Evolutionary conservation across 108 stramenopile species (phyloP), one percentile per base, ranked within the genome.

Genomic region (Epipyxis sp.): DNA sequence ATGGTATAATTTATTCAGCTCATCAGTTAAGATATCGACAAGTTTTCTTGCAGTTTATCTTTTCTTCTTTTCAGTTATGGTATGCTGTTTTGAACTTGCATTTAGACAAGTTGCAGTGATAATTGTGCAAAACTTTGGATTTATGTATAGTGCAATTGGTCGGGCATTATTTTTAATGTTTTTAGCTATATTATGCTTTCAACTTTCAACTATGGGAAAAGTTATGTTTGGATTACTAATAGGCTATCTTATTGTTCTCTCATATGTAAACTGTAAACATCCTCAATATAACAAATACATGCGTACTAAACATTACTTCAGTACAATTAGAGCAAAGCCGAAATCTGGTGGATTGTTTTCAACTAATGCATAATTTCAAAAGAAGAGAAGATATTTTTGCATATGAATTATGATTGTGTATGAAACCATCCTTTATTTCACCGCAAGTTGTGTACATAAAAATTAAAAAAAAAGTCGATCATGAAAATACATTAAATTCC

Each of bases 111-210:
- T 25, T 65, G 61, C 61, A 10, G 34, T 65, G 61, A 29, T 35
- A 13, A 35, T 65, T 29, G 61, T 65, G 10, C 61, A 65, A 25
- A 65, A 65, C 25, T 65, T 65, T 65, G 61, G 61, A 37, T 65
- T 65, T 37, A 16, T 65, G 3, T 65, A 65, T 37, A 65, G 35
- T 65, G 30, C 61, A 29, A 6, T 65, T 6, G 61, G 61, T 25
- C 3, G 25, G 6, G 27, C 34, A 10, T 10, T 65, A 16, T 65
- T 65, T 32, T 65, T 65, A 32, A 32, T 65, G 10, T 65, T 65
- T 37, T 10, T 65, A 16, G 3, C 34, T 65, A 32, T 65, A 16
- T 6, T 65, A 32, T 3, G 13, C 61, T 65, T 32, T 37, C 30
- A 65, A 35, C 61, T 65, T 10, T 65, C 61, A 29, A 65, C 61